Percentiles rank a stretch among this genome's conserved stretches.
These are phyloP conservation scores for Emericellopsis cladophorae DNA, from an alignment of 2,329 filamentous ascomycete species.

Conservation along the genomic window DNA sequence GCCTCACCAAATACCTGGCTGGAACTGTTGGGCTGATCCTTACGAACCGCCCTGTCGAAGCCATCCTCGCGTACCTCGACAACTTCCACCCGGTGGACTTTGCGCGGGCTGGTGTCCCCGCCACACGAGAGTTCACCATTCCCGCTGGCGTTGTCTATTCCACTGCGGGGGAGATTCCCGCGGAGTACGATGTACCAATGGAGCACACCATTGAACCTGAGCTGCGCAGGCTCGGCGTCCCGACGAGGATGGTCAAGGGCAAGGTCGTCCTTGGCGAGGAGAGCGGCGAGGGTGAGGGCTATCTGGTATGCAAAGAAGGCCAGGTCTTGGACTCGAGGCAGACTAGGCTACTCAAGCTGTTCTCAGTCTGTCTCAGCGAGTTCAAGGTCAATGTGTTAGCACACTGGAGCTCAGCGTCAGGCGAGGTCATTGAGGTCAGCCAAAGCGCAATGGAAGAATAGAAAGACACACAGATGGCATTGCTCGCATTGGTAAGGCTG, in stretches of 20 bases:
- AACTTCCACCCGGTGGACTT: constrained; percentile 70
- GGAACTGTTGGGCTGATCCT: constrained; percentile 86
- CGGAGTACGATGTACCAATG: constrained; percentile 73
- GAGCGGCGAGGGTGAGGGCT: constrained; percentile 42
- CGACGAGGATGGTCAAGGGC: constrained; percentile 78
- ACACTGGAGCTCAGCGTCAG: constrained; percentile 50
- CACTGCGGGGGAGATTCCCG: constrained; percentile 65
- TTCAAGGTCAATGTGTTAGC: constrained; percentile 75
- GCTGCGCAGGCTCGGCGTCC: constrained; percentile 78
- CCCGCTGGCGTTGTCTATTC: constrained; percentile 75
- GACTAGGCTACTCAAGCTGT: constrained; percentile 87
- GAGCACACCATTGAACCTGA: constrained; percentile 85
- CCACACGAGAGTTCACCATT: constrained; percentile 64
- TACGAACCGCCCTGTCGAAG: constrained; percentile 60
- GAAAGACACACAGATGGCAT: no score
- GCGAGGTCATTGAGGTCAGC: constrained; percentile 44
- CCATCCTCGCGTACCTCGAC: constrained; percentile 62
- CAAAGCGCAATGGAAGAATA: constrained; percentile 21
- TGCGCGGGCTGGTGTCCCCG: constrained; percentile 71
- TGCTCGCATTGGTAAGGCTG: no score
- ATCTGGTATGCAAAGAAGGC: constrained; percentile 74
- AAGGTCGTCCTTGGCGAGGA: constrained; percentile 61
- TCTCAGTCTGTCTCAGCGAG: constrained; percentile 80
- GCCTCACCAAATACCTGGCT: constrained; percentile 54
- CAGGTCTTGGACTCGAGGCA: constrained; percentile 80